Evolutionary conservation across 108 stramenopile genomes (phyloP).

Genomic region (Cyclotella choctawhatcheeana): DNA sequence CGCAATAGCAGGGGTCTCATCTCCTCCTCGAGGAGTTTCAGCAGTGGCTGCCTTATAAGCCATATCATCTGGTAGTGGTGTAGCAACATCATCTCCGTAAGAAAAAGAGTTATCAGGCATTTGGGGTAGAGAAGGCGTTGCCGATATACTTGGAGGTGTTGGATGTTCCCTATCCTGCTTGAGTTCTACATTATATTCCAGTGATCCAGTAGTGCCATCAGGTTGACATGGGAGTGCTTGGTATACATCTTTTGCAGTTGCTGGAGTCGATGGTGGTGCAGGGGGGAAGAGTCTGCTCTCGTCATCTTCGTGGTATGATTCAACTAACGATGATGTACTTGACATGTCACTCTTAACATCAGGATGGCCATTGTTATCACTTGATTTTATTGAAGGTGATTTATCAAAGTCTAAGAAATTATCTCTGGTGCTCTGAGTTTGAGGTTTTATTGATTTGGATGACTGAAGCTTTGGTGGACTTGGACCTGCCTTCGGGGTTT

Average conservation of each 20-base stretch:
- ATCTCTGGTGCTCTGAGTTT: background rate
- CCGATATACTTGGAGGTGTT: conserved; percentile 1
- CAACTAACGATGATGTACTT: conserved; percentile 36
- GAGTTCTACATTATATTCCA: conserved; percentile 33
- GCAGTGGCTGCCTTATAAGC: conserved; percentile 9
- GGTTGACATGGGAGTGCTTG: conserved; percentile 29
- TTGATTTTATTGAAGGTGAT: conserved; percentile 9
- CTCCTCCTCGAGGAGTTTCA: conserved; percentile 31
- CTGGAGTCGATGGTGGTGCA: conserved; percentile 51
- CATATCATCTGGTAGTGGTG: conserved; percentile 14
- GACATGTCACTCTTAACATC: conserved; percentile 25
- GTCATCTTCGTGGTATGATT: conserved; percentile 40
- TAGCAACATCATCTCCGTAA: conserved; percentile 25
- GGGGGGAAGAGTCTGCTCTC: conserved; percentile 42
- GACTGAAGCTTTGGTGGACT: background rate
- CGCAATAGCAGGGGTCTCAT: conserved; percentile 23
- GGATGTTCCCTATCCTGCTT: background rate
- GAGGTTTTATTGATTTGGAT: background rate
- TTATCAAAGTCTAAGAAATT: conserved; percentile 27
- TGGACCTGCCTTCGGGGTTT: conserved; percentile 15
- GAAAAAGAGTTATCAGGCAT: conserved; percentile 18
- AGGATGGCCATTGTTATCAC: conserved; percentile 11
- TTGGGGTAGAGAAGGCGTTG: conserved; percentile 6
- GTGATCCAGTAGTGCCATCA: conserved; percentile 28
- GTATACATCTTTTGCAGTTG: conserved; percentile 33